These are phyloP conservation scores for Canna indica DNA, from an alignment of 176 grass and related monocot genomes.

Conservation along the genomic window DNA sequence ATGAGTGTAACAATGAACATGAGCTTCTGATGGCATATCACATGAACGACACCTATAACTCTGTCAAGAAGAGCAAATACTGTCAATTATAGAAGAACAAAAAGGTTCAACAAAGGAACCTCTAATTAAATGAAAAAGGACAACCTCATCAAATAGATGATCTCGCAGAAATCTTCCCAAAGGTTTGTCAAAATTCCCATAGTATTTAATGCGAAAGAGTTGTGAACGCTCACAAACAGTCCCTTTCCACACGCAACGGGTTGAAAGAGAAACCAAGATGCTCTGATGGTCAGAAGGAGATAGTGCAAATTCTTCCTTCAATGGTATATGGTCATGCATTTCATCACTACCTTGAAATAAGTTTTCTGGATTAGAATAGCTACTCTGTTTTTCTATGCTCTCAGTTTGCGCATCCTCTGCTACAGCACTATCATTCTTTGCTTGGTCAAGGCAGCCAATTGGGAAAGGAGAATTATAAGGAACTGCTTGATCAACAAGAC, in stretches of 20 bases:
- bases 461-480: conserved; percentile 25
- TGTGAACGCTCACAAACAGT: conserved; percentile 86
- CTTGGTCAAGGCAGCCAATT: conserved; percentile 25
- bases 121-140: not conserved
- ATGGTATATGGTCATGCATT: conserved; percentile 33
- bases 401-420: conserved; percentile 19
- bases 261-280: conserved; percentile 87
- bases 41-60: conserved; percentile 56
- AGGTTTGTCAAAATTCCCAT: conserved; percentile 84
- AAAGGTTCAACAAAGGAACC: conserved; percentile 14
- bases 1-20: conserved; percentile 94
- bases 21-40: conserved; percentile 90
- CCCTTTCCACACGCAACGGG: conserved; percentile 86
- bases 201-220: conserved; percentile 93
- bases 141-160: conserved; percentile 84
- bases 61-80: conserved; percentile 28
- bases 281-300: conserved; percentile 70
- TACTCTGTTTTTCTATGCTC: conserved; percentile 30
- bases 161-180: conserved; percentile 84
- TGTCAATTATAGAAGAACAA: not conserved
- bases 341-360: conserved; percentile 38
- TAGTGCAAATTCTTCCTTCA: conserved; percentile 55
- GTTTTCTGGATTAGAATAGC: conserved; percentile 19
- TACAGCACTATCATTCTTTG: conserved; percentile 26
- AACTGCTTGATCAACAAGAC: conserved; percentile 18